Base-by-base conservation (phyloP, 371 early-diverging fungal species). In the Mucor velutinosus region DNA sequence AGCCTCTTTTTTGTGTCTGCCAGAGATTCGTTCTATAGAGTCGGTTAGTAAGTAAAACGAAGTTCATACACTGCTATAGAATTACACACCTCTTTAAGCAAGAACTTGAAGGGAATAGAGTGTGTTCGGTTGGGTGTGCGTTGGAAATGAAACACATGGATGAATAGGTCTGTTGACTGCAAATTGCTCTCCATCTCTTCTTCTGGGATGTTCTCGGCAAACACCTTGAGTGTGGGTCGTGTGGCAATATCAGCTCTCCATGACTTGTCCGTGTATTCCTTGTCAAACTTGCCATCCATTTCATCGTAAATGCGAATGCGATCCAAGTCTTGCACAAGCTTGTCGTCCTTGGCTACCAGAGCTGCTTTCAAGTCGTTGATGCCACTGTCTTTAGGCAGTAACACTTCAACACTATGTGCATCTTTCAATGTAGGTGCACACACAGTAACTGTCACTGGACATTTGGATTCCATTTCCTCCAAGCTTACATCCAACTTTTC, bases 401-500 rank as follows among this genome's bases (percentile, higher is more conserved):
- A 41, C 19, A 76, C 33, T 10, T 75, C 88, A 7, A 85, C 68
- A 10, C 71, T 62, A 17, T 75, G 64, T 55, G 78, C 57, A 19
- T 72, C 70, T 15, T 56, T 74, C 17, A 80, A 58, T 25, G 77
- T 76, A 15, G 80, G 77, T 4, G 87, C 86, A 30, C 90, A 82
- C 62, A 84, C 83, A 2, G 77, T 82, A 2, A 93, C 85, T 30
- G 83, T 83, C 19, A 93, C 65, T 33, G 56, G 60, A 39, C 89
- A 87, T 73, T 94, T 94, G 49, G 80, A 86, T 64, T 97, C 97
- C 32, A 95, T 80, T 71, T 97, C 95, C 11, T 81, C 78, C 41
- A 97, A 77, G 19, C 87, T 86, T 21, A 95, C 82, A 41, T 94
- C 92, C 62, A 96, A 66, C 35, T 92, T 84, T 71, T 98, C 97